Base-by-base conservation (phyloP, 345 rosid species). In the Dovyalis caffra region DNA sequence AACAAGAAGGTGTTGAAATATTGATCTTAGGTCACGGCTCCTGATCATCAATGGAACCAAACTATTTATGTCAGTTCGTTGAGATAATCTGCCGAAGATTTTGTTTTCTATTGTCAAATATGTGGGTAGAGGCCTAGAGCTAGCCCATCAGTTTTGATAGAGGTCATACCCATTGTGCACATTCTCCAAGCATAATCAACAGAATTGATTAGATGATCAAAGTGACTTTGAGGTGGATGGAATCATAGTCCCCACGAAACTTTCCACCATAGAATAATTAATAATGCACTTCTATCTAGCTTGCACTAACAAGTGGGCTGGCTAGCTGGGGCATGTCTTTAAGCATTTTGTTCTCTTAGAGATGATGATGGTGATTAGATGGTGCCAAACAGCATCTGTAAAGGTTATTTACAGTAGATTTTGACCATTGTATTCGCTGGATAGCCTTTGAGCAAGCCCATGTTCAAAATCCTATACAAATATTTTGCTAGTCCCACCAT, bases 241-340 rank as follows among this genome's bases (percentile, higher is more conserved):
- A 83, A 83, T 85, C 71, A 76, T 66, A 82, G 88, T 77, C 86
- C 88, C 90, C 85, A 78, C 88, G 77, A 14, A 74, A 68, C 74
- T 71, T 82, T 78, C 83, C 76, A 80, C 87, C 80, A 20, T 66
- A 65, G 83, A 85, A 87, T 85, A 83, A 78, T 69, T 74, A 77
- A 69, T 74, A 74, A 81, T 78, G 84, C 81, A 85, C 37, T 78
- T 78, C 67, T 34, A 72, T 71, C 72, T 74, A 53, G 70, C 68
- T 76, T 79, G 78, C 84, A 78, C 79, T 76, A 72, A 34, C 80
- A 69, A 83, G 87, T 83, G 85, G 86, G 78, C 43, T 64, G 78
- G 49, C 62, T 43, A 25, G 20, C 23, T 37, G 53, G 49, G 64
- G 33, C 37, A 68, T 53, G 74, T 65, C 79, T 70, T 71, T 40